Conservation (phyloP, 139 green algal genomes). For the Pycnococcus provasolii region DNA sequence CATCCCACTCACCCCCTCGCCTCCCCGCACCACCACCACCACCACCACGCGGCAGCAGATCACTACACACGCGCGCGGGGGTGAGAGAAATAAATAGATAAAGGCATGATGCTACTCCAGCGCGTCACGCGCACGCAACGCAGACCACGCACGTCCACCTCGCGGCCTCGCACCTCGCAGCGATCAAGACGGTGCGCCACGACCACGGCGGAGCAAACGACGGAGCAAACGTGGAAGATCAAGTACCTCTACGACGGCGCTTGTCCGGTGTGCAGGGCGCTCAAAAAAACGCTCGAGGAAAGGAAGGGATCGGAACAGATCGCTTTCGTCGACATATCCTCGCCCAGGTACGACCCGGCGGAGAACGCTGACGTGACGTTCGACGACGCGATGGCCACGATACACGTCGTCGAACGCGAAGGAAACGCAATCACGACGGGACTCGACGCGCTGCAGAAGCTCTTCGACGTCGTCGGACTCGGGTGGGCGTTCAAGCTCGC, state of each 20-base stretch:
- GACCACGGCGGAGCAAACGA: no score
- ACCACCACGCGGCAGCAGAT: no score
- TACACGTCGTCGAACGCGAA: conserved; percentile 21
- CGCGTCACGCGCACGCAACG: no score
- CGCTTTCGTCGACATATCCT: conserved; percentile 28
- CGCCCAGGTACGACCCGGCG: conserved; percentile 5
- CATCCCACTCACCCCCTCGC: no score
- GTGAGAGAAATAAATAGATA: no score
- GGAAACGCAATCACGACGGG: conserved; percentile 10
- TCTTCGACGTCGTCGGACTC: conserved; percentile 42
- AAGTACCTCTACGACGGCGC: conserved; percentile 32
- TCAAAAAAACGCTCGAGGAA: conserved; percentile 9
- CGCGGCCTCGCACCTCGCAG: no score
- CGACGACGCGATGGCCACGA: conserved; percentile 25
- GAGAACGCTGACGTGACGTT: conserved; percentile 22
- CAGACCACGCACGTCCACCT: no score
- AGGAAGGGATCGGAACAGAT: conserved; percentile 17
- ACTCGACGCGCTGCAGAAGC: conserved; percentile 16
- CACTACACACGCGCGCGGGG: no score
- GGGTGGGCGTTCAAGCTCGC: conserved; percentile 54
- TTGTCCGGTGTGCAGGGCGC: conserved; percentile 25
- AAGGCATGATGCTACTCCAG: no score
- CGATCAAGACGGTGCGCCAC: no score
- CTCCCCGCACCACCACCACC: no score
- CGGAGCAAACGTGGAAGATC: conserved; percentile 7